A percentile compares a stretch with the other conserved stretches of the same genome.
These are phyloP conservation scores for Hypomontagnella monticulosa DNA, from an alignment of 495 filamentous ascomycete species.

Conservation along the genomic window DNA sequence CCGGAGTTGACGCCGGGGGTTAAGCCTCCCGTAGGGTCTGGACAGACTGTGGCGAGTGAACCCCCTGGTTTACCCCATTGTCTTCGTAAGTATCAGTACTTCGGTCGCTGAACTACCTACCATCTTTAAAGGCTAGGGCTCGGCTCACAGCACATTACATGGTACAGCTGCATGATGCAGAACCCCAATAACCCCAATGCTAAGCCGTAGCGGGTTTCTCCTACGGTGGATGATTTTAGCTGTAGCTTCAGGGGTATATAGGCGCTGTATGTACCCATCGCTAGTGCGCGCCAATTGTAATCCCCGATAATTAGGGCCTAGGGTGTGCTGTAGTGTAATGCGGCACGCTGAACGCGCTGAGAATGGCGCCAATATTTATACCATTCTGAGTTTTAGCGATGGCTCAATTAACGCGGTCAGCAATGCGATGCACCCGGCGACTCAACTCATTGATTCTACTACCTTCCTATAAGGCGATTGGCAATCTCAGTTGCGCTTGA, in stretches of 20 bases:
- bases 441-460: constrained; percentile 10
- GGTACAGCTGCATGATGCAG: constrained; percentile 32
- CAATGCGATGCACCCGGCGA: constrained; percentile 1
- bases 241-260: constrained; percentile 25
- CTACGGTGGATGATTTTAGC: constrained; percentile 10
- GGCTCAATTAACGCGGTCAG: background rate
- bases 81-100: constrained; percentile 38
- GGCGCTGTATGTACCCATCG: constrained; percentile 16
- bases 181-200: constrained; percentile 29
- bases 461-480: background rate
- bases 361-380: constrained; percentile 7
- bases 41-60: constrained; percentile 39
- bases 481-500: constrained; percentile 1
- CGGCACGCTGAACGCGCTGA: constrained; percentile 18
- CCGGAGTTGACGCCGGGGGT: constrained; percentile 28
- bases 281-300: constrained; percentile 10
- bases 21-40: constrained; percentile 40
- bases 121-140: constrained; percentile 12
- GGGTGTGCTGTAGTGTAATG: constrained; percentile 9
- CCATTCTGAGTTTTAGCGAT: too few relatives aligned
- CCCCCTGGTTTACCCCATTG: constrained; percentile 11
- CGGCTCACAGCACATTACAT: constrained; percentile 31
- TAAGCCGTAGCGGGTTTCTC: constrained; percentile 18
- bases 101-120: constrained; percentile 20
- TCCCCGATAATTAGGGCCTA: constrained; percentile 14